These are phyloP conservation scores for Leccinum laetum DNA, from an alignment of 1,284 basidiomycete species.

Conservation along the genomic window DNA sequence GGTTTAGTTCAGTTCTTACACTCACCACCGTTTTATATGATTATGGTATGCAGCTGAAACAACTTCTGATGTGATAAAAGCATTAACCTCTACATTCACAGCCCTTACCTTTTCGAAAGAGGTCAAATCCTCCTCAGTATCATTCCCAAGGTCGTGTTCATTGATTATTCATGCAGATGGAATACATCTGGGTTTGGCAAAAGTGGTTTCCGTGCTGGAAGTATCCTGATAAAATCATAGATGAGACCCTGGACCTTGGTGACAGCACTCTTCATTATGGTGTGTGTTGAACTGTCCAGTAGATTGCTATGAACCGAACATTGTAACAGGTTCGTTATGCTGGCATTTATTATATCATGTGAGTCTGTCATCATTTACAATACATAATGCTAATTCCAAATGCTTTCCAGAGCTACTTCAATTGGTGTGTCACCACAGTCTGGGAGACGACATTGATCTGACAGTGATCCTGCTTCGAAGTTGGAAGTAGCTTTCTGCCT, in stretches of 20 bases:
- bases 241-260: neutral
- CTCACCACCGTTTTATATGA: neutral
- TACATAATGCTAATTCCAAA: neutral
- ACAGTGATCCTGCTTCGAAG: neutral
- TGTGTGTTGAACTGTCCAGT: neutral
- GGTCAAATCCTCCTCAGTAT: neutral
- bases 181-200: neutral
- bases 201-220: neutral
- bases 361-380: neutral
- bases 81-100: neutral
- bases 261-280: neutral
- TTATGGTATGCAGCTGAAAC: neutral
- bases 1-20: neutral
- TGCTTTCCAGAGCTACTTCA: neutral
- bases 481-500: neutral
- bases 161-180: neutral
- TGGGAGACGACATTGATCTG: neutral
- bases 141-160: too few relatives aligned
- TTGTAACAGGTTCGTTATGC: neutral
- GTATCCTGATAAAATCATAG: neutral
- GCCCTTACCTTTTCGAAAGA: neutral
- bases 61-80: neutral
- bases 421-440: neutral
- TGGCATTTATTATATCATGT: neutral
- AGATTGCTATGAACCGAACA: neutral